A percentile compares a stretch with the other conserved stretches of the same genome.
Evolutionary conservation across 176 grass and related monocot species (phyloP).

Genomic region (Raddia guianensis): DNA sequence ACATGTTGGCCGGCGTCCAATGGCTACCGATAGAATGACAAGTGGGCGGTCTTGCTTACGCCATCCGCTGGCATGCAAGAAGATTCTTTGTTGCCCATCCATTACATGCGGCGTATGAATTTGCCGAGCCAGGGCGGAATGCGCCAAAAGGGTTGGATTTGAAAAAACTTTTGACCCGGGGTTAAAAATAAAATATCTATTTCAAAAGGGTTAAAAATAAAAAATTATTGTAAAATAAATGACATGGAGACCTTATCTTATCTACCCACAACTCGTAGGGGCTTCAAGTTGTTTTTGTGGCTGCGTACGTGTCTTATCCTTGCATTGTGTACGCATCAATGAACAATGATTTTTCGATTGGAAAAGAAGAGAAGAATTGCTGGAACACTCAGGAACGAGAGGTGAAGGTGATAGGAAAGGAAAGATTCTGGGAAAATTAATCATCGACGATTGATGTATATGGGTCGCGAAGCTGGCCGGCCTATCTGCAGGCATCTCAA

Average conservation of each 20-base stretch:
- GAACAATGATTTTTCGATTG: neutral
- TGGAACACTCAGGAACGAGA: conserved; percentile 16
- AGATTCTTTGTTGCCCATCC: too few species aligned
- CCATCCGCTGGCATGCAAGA: too few species aligned
- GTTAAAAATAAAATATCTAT: too few species aligned
- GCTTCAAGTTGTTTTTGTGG: conserved; percentile 52
- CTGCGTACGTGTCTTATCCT: conserved; percentile 34
- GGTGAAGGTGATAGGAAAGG: conserved; percentile 37
- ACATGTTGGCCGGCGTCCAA: too few species aligned
- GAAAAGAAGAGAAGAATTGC: conserved; percentile 7
- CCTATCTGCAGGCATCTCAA: neutral
- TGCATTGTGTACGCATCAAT: neutral
- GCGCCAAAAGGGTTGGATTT: too few species aligned
- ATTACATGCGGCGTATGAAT: too few species aligned
- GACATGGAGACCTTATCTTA: conserved; percentile 49
- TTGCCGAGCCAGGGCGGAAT: too few species aligned
- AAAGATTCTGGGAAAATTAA: conserved; percentile 46
- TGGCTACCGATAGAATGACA: too few species aligned
- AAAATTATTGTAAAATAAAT: conserved; percentile 41
- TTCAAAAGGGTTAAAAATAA: too few species aligned
- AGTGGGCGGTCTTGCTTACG: too few species aligned
- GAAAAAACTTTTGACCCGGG: too few species aligned
- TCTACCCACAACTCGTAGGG: conserved; percentile 17
- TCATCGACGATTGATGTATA: neutral
- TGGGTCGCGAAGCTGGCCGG: neutral